Base-by-base conservation (phyloP, 2,329 filamentous ascomycete species). In the Penicillium sp. region DNA sequence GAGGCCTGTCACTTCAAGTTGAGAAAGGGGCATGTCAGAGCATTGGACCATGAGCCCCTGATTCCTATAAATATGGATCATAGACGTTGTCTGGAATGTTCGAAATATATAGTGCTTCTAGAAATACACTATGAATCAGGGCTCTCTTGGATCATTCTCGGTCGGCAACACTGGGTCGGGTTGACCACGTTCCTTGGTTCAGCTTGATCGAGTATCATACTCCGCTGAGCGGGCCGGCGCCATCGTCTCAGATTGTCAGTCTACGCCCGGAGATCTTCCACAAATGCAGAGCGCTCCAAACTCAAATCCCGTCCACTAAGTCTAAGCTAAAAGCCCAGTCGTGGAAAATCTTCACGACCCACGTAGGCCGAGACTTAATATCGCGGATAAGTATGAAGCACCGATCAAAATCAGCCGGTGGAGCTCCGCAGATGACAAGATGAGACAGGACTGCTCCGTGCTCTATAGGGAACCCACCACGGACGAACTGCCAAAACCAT, bases 401-500 rank as follows among this genome's bases (percentile, higher is more conserved):
- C 37, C 37, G 33, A 13, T 35, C 31, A 31, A 8, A 44, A 23
- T 52, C 25, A 33, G 14, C 49, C 37, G 37, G 50, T 52, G 39
- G 50, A 52, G 44, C 51, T 31, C 35, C 45, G 52, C 7, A 54
- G 44, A 53, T 49, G 33, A 50, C 48, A 45, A 58, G 49, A 27
- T 58, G 64, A 64, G 62, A 64, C 62, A 62, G 58, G 61, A 50
- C 35, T 48, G 16, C 58, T 60, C 53, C 49, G 57, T 63, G 48
- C 50, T 64, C 54, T 63, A 62, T 55, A 53, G 51, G 62, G 59
- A 63, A 63, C 54, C 45, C 42, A 19, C 54, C 45, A 50, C 31
- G 47, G 57, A 50, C 8, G 37, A 48, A 44, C 26, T 50, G 50
- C 59, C 48, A 33, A 33, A 59, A 50, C 21, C 31, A 19, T 7